phyloP scores from a whole-genome alignment of 345 rosid species.

The Brassica juncea region DNA sequence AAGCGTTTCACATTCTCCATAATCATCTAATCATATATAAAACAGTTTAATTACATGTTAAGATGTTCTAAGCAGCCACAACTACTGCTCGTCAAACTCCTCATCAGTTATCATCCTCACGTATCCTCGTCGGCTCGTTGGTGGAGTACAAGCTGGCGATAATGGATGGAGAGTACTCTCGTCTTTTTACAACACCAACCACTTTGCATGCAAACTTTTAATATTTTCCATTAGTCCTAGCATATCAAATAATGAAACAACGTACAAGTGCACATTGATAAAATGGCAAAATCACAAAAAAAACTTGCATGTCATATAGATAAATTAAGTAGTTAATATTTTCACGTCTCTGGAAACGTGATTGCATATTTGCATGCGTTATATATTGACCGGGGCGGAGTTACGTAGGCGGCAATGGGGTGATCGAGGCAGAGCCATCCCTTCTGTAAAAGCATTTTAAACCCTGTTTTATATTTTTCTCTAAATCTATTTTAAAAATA shows the following conservation, averaged over 20 bases:
- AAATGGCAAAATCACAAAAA: background rate
- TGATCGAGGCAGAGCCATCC: too few species aligned
- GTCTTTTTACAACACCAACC: background rate
- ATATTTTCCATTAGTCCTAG: background rate
- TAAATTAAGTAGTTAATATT: background rate
- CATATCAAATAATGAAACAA: background rate
- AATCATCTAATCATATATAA: too few species aligned
- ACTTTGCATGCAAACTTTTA: background rate
- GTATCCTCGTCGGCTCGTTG: background rate
- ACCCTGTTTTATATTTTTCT: too few species aligned
- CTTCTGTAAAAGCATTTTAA: too few species aligned
- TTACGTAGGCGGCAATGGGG: too few species aligned
- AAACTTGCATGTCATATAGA: background rate
- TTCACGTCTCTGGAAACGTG: background rate
- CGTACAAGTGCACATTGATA: background rate
- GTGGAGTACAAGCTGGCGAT: background rate
- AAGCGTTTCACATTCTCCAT: too few species aligned
- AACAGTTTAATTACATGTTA: background rate
- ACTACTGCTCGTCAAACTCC: background rate
- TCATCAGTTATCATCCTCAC: background rate
- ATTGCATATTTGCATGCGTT: background rate
- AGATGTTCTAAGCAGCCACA: background rate
- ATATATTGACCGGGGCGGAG: too few species aligned
- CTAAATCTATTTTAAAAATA: too few species aligned
- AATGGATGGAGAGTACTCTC: background rate